Evolutionary conservation across 2,329 filamentous ascomycete species (phyloP).

Genomic region (Microcera coccophila): DNA sequence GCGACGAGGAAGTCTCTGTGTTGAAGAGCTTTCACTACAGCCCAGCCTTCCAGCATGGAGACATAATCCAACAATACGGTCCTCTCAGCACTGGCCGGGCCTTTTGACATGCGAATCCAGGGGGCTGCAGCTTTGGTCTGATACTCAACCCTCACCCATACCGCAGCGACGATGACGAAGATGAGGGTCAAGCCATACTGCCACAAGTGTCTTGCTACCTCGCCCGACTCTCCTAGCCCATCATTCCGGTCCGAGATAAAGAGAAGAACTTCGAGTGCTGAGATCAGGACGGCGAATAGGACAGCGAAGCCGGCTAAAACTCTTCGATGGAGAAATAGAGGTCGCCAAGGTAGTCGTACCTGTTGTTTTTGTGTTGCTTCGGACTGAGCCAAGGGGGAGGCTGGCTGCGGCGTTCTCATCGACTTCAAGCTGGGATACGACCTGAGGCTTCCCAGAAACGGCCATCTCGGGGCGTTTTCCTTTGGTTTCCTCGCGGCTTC

Average conservation of each 20-base stretch:
- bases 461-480: conserved; percentile 22
- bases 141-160: conserved; percentile 38
- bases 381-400: background rate
- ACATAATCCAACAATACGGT: conserved; percentile 37
- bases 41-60: conserved; percentile 28
- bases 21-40: conserved; percentile 26
- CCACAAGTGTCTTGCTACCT: conserved; percentile 34
- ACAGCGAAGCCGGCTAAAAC: conserved; percentile 29
- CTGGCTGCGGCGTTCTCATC: conserved; percentile 8
- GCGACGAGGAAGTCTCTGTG: conserved; percentile 36
- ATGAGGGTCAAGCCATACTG: conserved; percentile 35
- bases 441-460: conserved; percentile 25
- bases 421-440: conserved; percentile 17
- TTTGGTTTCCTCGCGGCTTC: conserved; percentile 5
- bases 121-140: conserved; percentile 37
- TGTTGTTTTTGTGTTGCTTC: conserved; percentile 23
- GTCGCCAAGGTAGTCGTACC: conserved; percentile 33
- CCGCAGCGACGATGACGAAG: conserved; percentile 30
- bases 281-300: conserved; percentile 27
- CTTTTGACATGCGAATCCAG: conserved; percentile 34
- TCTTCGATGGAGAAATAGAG: conserved; percentile 33
- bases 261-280: conserved; percentile 29
- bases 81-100: conserved; percentile 26
- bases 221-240: conserved; percentile 26
- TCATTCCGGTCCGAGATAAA: conserved; percentile 29